Percentiles rank a stretch among this genome's conserved stretches.
Evolutionary conservation across 805 yeast species (phyloP).

Genomic region (Wickerhamomyces sydowiorum): DNA sequence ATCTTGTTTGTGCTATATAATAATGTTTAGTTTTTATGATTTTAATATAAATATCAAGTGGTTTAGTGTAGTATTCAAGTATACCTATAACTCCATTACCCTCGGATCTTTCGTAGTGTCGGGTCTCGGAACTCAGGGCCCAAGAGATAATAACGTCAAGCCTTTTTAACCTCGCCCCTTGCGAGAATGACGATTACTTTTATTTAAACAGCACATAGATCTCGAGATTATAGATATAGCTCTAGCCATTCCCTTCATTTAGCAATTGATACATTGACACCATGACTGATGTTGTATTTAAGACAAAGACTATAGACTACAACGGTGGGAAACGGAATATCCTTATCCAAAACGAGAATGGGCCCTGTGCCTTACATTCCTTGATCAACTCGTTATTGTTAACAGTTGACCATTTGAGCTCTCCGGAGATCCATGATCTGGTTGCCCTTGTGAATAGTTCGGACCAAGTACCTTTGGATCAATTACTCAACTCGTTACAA

Average conservation of each 20-base stretch:
- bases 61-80: too few relatives aligned
- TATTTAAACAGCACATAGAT: too few relatives aligned
- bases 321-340: constrained; percentile 34
- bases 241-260: too few relatives aligned
- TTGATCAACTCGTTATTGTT: constrained; percentile 64
- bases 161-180: too few relatives aligned
- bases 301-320: constrained; percentile 17
- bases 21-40: neutral
- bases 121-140: neutral
- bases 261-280: too few relatives aligned
- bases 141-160: too few relatives aligned
- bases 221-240: too few relatives aligned
- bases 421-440: constrained; percentile 21
- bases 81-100: too few relatives aligned
- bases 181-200: too few relatives aligned
- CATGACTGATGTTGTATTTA: neutral
- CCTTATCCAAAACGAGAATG: constrained; percentile 72
- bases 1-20: too few relatives aligned
- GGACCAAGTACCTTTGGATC: constrained; percentile 28
- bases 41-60: neutral
- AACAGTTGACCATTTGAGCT: constrained; percentile 27
- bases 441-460: constrained; percentile 27
- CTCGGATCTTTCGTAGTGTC: neutral
- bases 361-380: constrained; percentile 86
- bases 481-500: constrained; percentile 45